Percentiles rank a stretch among this genome's conserved stretches.
Conservation (phyloP, 225 moss, liverwort and hornwort genomes). For the Neckera pumila region DNA sequence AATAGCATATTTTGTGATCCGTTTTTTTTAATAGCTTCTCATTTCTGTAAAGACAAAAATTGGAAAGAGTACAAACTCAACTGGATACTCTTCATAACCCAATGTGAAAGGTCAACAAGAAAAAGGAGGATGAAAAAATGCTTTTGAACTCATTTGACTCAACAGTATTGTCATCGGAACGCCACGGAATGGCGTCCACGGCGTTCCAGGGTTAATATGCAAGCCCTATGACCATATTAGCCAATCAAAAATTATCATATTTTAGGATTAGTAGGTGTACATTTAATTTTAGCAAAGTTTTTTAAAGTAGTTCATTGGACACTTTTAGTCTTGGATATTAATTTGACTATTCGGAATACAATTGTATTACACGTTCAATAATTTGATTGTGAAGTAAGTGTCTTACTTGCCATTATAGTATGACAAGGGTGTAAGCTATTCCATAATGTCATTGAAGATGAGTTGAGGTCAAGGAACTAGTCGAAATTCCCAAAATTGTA, state of each 20-base stretch:
- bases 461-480: accelerated
- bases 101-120: no score
- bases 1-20: no score
- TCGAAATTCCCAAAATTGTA: not conserved
- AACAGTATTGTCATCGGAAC: no score
- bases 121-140: no score
- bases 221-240: not conserved
- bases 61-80: no score
- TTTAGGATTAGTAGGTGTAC: not conserved
- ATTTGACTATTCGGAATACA: not conserved
- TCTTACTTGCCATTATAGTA: not conserved
- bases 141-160: no score
- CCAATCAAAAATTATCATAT: not conserved
- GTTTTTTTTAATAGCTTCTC: no score
- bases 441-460: not conserved
- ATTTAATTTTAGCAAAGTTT: not conserved
- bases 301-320: not conserved
- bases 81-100: no score
- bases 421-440: not conserved
- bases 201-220: no score
- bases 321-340: not conserved
- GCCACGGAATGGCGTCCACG: no score
- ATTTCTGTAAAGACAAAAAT: no score
- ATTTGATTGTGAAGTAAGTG: not conserved
- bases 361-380: accelerated